These are phyloP conservation scores for Tolypocladium tundrense DNA, from an alignment of 2,329 filamentous ascomycete species.

Conservation along the genomic window DNA sequence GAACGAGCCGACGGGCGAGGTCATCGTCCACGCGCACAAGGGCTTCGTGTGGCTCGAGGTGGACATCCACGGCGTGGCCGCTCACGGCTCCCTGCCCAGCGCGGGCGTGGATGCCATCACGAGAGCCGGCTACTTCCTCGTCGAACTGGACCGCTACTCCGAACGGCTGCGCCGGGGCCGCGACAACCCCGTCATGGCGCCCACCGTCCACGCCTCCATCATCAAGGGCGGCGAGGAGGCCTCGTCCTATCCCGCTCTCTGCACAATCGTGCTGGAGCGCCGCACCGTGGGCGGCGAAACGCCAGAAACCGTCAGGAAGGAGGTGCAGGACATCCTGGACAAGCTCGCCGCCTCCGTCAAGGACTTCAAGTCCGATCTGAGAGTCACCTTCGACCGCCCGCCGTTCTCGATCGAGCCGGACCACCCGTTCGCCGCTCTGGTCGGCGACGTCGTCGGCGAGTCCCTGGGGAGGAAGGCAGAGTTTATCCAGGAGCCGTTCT, in stretches of 20 bases:
- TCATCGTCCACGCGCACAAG: conserved; percentile 35
- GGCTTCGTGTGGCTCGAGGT: conserved; percentile 38
- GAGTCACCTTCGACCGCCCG: conserved; percentile 30
- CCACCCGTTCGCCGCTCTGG: conserved; percentile 29
- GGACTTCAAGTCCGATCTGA: conserved; percentile 28
- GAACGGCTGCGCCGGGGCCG: conserved; percentile 17
- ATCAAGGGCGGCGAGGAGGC: conserved; percentile 40
- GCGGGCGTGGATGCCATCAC: conserved; percentile 39
- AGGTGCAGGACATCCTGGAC: conserved; percentile 27
- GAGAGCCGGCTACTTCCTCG: conserved; percentile 34
- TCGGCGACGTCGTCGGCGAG: conserved; percentile 14
- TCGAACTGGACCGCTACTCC: conserved; percentile 31
- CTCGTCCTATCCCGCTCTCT: conserved; percentile 39
- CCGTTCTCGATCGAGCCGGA: conserved; percentile 27
- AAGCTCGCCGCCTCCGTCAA: conserved; percentile 18
- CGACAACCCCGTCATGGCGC: conserved; percentile 21
- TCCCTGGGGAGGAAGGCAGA: conserved; percentile 15
- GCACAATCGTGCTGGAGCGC: conserved; percentile 36
- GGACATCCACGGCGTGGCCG: conserved; percentile 27
- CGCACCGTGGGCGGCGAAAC: conserved; percentile 36
- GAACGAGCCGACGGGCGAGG: conserved; percentile 33
- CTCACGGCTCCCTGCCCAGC: conserved; percentile 32
- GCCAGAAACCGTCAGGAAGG: conserved; percentile 20
- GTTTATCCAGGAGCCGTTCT: conserved; percentile 25
- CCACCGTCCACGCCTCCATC: conserved; percentile 34